Conservation (phyloP, 768 basidiomycete species). For the Termitomyces titanicus region DNA sequence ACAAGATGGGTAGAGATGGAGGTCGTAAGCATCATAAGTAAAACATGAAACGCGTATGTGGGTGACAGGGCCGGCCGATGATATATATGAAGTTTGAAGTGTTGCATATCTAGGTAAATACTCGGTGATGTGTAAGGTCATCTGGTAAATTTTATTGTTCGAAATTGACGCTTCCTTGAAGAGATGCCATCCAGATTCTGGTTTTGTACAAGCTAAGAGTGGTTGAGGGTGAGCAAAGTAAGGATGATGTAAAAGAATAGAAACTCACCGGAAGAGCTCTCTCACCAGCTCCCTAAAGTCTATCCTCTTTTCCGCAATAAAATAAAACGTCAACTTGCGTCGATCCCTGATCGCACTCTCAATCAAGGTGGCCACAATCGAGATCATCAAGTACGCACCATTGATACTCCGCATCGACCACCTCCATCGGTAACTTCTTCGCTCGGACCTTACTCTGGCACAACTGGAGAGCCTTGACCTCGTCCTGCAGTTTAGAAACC, state of each 20-base stretch:
- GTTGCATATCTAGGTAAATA: constrained; percentile 11
- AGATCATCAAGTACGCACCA: constrained; percentile 53
- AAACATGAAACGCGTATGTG: constrained; percentile 5
- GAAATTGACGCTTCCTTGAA: constrained; percentile 47
- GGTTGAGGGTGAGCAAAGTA: neutral
- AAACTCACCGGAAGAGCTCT: constrained; percentile 80
- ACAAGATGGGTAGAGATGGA: constrained; percentile 2
- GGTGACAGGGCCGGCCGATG: constrained; percentile 14
- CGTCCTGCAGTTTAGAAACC: constrained; percentile 82
- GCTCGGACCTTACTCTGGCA: constrained; percentile 91
- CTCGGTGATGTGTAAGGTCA: constrained; percentile 3
- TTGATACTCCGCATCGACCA: constrained; percentile 97
- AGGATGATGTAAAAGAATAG: neutral
- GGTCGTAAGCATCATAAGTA: constrained; percentile 7
- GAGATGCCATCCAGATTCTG: constrained; percentile 92
- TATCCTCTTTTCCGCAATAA: constrained; percentile 92
- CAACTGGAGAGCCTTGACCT: constrained; percentile 85
- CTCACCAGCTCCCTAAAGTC: constrained; percentile 95
- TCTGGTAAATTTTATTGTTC: constrained; percentile 27
- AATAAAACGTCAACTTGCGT: constrained; percentile 97
- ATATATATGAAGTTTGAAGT: constrained; percentile 3
- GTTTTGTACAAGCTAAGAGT: constrained; percentile 87
- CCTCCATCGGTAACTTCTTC: constrained; percentile 97
- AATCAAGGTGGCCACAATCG: neutral
- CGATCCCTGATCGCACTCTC: constrained; percentile 66